Conservation (phyloP, 176 grass and related monocot genomes). For the Paspalum notatum region DNA sequence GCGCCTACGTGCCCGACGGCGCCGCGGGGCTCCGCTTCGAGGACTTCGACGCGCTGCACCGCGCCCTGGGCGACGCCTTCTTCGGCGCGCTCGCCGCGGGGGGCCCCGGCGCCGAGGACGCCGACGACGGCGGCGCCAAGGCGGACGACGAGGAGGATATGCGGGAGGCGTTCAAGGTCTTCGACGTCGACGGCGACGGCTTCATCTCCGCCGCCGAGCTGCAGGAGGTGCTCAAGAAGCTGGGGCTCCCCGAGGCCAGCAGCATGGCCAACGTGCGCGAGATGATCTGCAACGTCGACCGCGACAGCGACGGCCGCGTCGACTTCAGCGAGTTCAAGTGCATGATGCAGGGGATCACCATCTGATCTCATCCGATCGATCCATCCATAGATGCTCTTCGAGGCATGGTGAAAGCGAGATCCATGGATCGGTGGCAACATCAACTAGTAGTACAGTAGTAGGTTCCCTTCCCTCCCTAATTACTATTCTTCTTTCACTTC, state of each 20-base stretch:
- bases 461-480: no score
- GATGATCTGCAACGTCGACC: slow-evolving; percentile 84
- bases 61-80: slow-evolving; percentile 59
- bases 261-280: slow-evolving; percentile 55
- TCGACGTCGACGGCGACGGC: slow-evolving; percentile 75
- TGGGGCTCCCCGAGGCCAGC: slow-evolving; percentile 60
- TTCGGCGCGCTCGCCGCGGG: slow-evolving; percentile 37
- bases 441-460: no score
- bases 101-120: background rate
- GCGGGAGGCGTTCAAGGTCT: slow-evolving; percentile 78
- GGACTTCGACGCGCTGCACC: slow-evolving; percentile 71
- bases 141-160: slow-evolving; percentile 60
- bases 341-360: slow-evolving; percentile 72
- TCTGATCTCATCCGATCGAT: background rate
- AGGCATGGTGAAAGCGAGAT: background rate
- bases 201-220: slow-evolving; percentile 75
- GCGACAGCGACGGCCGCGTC: slow-evolving; percentile 57
- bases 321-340: slow-evolving; percentile 72
- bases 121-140: background rate
- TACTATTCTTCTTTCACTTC: no score
- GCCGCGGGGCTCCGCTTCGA: slow-evolving; percentile 57
- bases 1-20: slow-evolving; percentile 56
- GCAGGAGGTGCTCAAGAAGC: slow-evolving; percentile 68
- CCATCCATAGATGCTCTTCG: background rate
- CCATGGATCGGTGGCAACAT: no score